Base-by-base conservation (phyloP, 139 green algal genomes). In the Picochlorum sp. region DNA sequence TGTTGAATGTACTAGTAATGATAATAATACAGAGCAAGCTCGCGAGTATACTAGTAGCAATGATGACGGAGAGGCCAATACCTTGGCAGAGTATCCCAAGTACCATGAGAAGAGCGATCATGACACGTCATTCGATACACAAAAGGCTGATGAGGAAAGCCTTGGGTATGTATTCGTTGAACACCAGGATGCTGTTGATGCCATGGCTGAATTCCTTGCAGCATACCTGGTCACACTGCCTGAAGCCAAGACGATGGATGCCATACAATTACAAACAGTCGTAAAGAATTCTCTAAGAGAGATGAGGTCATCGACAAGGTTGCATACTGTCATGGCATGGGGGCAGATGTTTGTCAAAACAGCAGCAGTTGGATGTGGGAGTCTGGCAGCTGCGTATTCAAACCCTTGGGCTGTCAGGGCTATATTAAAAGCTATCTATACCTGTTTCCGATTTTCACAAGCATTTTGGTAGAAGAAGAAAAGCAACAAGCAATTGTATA, bases 331-430 rank as follows among this genome's bases (percentile, higher is more conserved):
- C 37, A 68, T 69, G 63, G 66, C 73, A 46, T 84, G 70, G 77
- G 80, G 80, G 6, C 41, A 64, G 6, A 66, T 30, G 20, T 20
- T 82, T 14, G 84, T 82, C 56, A 61, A 74, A 23, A 51, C 50
- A 20, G 68, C 58, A 6, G 73, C 76, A 7, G 61, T 85, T 16
- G 62, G 38, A 16, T 82, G 75, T 50, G 74, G 73, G 14, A 78
- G 73, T 15, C 82, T 85, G 62, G 34, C n/a, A 9, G 54, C 56
- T 16, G 66, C 73, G 16, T 85, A 77, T 52, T 69, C 74, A n/a
- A 84, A 85, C 64, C 80, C 80, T 21, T 84, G 77, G 77, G 57
- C 84, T 18, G 80, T 78, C 14, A 51, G 75, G 16, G 80, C 80
- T 0, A 34, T 84, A 8, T 20, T 54, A 21, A 20, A 21, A 9